Percentiles rank a stretch among this genome's conserved stretches.
These are phyloP conservation scores for Tulasnella sp. DNA, from an alignment of 768 basidiomycete genomes.

Conservation along the genomic window DNA sequence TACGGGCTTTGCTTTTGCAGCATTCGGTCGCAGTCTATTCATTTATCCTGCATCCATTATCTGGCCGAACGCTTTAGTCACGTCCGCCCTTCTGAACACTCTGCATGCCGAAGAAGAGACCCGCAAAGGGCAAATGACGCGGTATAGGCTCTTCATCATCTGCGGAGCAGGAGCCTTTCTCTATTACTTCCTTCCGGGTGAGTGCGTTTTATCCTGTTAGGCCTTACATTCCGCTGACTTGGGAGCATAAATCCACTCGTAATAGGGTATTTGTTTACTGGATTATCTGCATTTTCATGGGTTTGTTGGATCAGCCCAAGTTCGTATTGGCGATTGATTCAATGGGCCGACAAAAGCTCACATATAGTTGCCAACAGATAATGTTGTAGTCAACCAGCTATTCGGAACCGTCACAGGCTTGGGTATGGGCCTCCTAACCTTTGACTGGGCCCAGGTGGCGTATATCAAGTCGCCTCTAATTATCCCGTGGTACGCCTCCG, in stretches of 20 bases:
- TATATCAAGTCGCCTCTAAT: constrained; percentile 73
- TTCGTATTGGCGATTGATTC: not conserved
- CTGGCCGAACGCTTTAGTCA: constrained; percentile 95
- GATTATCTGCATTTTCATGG: constrained; percentile 85
- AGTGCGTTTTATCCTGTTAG: constrained; percentile 40
- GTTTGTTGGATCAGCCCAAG: constrained; percentile 78
- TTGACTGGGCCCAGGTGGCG: constrained; percentile 84
- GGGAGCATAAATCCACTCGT: not conserved
- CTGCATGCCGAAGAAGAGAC: constrained; percentile 92
- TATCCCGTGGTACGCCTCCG: constrained; percentile 94
- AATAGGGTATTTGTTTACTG: constrained; percentile 85
- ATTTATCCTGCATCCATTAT: constrained; percentile 98
- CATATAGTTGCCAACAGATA: constrained; percentile 45
- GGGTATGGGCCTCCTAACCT: constrained; percentile 88
- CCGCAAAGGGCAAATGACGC: constrained; percentile 52
- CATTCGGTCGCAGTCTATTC: constrained; percentile 83
- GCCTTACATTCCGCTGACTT: not conserved
- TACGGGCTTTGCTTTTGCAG: constrained; percentile 92
- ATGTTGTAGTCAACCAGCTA: constrained; percentile 83
- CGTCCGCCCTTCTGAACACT: constrained; percentile 93
- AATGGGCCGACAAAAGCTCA: not conserved
- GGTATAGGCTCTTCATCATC: constrained; percentile 82
- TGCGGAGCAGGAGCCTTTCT: constrained; percentile 66
- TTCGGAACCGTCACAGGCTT: constrained; percentile 84
- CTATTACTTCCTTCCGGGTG: constrained; percentile 90